A percentile compares a stretch with the other conserved stretches of the same genome.
Conservation (phyloP, 1,284 basidiomycete genomes). For the Cryptococcus sp. region DNA sequence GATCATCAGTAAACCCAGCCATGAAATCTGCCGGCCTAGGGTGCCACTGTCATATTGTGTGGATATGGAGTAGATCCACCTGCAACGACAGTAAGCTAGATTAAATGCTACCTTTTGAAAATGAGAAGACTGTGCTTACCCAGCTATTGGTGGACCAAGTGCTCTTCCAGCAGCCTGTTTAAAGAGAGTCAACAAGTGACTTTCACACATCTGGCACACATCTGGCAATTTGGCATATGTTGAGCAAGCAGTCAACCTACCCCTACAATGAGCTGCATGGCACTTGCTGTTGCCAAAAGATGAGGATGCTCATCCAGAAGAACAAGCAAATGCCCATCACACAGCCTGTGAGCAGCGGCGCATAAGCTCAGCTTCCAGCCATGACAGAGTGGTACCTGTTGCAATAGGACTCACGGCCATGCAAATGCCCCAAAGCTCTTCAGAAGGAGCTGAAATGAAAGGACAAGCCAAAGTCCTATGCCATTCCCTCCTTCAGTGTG, state of each 20-base stretch:
- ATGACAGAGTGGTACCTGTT: too few relatives aligned
- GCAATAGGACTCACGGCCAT: conserved; percentile 25
- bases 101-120: too few relatives aligned
- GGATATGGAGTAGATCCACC: conserved; percentile 30
- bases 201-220: too few relatives aligned
- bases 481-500: conserved; percentile 4
- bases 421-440: conserved; percentile 23
- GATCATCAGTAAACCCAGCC: conserved; percentile 5
- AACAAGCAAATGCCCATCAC: conserved; percentile 19
- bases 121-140: background rate
- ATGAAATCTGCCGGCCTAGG: conserved; percentile 24
- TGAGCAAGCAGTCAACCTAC: conserved; percentile 5
- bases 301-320: conserved; percentile 29
- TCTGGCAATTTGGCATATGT: too few relatives aligned
- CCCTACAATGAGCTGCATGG: conserved; percentile 24
- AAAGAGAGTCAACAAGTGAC: background rate
- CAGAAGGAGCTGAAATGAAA: background rate
- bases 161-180: background rate
- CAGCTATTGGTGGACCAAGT: background rate
- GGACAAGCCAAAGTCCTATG: background rate
- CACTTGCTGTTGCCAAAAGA: conserved; percentile 24
- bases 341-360: conserved; percentile 17
- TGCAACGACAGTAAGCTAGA: too few relatives aligned
- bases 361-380: background rate
- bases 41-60: conserved; percentile 17